Percentiles rank a stretch among this genome's conserved stretches.
Conservation (phyloP, 2,329 filamentous ascomycete species). For the Penicillium sp. region DNA sequence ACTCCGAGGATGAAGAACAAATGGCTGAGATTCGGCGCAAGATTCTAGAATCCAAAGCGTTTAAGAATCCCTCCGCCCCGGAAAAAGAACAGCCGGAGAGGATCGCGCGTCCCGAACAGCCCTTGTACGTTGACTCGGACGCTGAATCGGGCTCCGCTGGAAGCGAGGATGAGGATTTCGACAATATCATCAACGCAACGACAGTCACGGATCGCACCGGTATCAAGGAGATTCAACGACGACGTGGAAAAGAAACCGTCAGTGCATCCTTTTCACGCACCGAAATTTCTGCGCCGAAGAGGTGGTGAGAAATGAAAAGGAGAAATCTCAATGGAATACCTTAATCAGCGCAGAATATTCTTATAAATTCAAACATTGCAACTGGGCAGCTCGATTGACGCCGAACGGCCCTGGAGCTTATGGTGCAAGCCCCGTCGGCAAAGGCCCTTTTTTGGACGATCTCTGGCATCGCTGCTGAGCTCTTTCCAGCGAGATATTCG, state of each 20-base stretch:
- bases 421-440: too few species aligned
- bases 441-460: too few species aligned
- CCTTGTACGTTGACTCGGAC: conserved; percentile 54
- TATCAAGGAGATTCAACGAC: conserved; percentile 56
- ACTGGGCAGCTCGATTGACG: too few species aligned
- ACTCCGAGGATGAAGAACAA: conserved; percentile 74
- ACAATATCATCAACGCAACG: conserved; percentile 86
- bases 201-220: conserved; percentile 83
- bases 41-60: conserved; percentile 87
- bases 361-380: too few species aligned
- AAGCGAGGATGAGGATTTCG: conserved; percentile 68
- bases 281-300: conserved; percentile 45
- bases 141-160: conserved; percentile 65
- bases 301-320: conserved; percentile 28
- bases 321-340: too few species aligned
- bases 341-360: too few species aligned
- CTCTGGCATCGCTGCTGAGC: too few species aligned
- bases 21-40: conserved; percentile 90
- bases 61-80: conserved; percentile 54
- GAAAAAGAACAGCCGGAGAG: conserved; percentile 54
- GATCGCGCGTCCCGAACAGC: conserved; percentile 53
- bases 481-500: too few species aligned
- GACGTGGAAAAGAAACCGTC: conserved; percentile 45
- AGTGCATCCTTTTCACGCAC: conserved; percentile 47
- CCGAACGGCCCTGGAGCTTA: too few species aligned